Conservation (phyloP, 2,329 filamentous ascomycete species). For the Ophiostoma sp. region DNA sequence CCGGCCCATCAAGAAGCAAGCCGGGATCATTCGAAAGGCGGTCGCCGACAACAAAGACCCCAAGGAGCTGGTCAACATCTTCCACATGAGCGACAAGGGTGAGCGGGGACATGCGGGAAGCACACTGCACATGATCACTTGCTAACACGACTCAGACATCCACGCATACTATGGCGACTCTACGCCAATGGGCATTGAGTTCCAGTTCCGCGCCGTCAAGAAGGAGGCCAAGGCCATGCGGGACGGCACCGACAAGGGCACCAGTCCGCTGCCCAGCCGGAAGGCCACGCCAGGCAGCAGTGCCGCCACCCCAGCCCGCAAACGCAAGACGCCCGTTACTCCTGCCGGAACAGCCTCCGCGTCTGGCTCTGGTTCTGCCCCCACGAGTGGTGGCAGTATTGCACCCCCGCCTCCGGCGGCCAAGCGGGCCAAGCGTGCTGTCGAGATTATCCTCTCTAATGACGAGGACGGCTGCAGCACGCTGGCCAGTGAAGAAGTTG, state of each 20-base stretch:
- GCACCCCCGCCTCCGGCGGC: background rate
- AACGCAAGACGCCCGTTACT: constrained; percentile 24
- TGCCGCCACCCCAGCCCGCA: constrained; percentile 25
- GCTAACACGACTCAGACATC: constrained; percentile 48
- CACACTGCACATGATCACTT: background rate
- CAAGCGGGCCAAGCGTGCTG: constrained; percentile 3
- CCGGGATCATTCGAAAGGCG: constrained; percentile 41
- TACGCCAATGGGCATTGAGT: constrained; percentile 58
- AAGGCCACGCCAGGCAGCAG: constrained; percentile 34
- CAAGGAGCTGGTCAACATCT: constrained; percentile 47
- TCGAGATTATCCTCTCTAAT: constrained; percentile 24
- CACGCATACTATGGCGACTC: constrained; percentile 61
- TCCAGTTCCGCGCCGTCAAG: constrained; percentile 60
- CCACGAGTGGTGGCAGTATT: background rate
- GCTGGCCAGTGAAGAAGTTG: constrained; percentile 31
- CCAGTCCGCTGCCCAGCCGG: constrained; percentile 44
- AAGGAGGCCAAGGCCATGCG: constrained; percentile 52
- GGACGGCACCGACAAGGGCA: constrained; percentile 45
- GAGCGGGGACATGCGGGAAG: too few relatives aligned
- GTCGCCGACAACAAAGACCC: constrained; percentile 44
- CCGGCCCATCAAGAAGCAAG: constrained; percentile 48
- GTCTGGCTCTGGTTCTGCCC: background rate
- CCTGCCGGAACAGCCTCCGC: background rate
- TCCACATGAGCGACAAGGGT: constrained; percentile 45
- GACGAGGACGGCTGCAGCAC: constrained; percentile 30